Percentiles rank a stretch among this genome's conserved stretches.
Conservation (phyloP, 78 protist genomes). For the Diacronema lutheri region DNA sequence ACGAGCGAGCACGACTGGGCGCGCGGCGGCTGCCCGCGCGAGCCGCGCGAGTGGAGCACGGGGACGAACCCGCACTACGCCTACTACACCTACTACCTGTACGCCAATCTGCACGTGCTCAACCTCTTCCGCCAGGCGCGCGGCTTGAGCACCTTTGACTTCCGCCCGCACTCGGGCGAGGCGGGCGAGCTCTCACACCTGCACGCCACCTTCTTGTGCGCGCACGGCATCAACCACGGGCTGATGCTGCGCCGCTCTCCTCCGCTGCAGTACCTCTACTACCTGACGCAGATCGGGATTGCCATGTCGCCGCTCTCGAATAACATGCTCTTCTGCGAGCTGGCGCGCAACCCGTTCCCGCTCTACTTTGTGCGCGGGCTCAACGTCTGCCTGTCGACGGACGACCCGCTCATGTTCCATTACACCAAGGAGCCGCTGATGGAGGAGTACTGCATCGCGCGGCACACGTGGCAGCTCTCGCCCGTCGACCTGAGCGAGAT, state of each 20-base stretch:
- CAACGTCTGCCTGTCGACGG: constrained; percentile 91
- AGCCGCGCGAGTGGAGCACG: constrained; percentile 78
- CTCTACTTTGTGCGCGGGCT: constrained; percentile 69
- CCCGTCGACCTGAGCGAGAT: constrained; percentile 93
- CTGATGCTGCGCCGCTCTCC: constrained; percentile 83
- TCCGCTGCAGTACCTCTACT: constrained; percentile 89
- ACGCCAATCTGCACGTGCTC: constrained; percentile 85
- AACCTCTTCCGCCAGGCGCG: constrained; percentile 71
- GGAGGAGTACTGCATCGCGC: constrained; percentile 92
- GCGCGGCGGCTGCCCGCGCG: not conserved
- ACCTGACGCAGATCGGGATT: constrained; percentile 80
- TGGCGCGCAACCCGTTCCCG: constrained; percentile 88
- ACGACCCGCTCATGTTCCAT: constrained; percentile 94
- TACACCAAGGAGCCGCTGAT: constrained; percentile 94
- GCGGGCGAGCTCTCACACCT: constrained; percentile 84
- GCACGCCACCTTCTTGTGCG: constrained; percentile 69
- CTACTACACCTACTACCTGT: constrained; percentile 84
- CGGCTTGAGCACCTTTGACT: constrained; percentile 61
- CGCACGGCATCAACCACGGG: constrained; percentile 93
- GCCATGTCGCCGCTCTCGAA: constrained; percentile 94
- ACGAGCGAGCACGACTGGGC: not conserved
- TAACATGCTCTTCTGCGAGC: constrained; percentile 85
- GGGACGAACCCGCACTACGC: constrained; percentile 92
- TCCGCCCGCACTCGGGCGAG: constrained; percentile 95
- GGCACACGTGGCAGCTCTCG: constrained; percentile 75